Percentiles rank a stretch among this genome's conserved stretches.
These are phyloP conservation scores for Physcia stellaris DNA, from an alignment of 495 filamentous ascomycete species.

Conservation along the genomic window DNA sequence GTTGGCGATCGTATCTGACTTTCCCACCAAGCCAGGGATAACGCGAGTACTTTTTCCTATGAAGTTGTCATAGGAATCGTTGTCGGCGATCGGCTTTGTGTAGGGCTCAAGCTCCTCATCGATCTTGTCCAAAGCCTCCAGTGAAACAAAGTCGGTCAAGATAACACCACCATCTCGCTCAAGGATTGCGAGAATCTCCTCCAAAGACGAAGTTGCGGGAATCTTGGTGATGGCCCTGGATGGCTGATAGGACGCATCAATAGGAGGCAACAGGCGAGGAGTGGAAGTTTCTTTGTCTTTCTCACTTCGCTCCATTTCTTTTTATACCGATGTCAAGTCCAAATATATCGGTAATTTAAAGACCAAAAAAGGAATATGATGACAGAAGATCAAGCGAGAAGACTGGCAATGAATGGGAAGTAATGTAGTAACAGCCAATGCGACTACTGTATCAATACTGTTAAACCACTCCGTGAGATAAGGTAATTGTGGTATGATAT, in stretches of 20 bases:
- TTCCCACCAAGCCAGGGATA: conserved; percentile 20
- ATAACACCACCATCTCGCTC: conserved; percentile 23
- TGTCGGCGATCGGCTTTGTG: background rate
- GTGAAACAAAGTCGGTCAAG: conserved; percentile 14
- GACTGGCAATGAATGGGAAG: no score
- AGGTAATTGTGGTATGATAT: no score
- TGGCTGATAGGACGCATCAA: conserved; percentile 9
- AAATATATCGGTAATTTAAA: no score
- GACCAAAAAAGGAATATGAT: no score
- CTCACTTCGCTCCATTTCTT: no score
- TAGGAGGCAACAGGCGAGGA: background rate
- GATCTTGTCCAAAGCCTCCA: conserved; percentile 10
- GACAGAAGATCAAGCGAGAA: no score
- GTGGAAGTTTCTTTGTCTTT: no score
- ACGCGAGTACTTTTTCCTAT: conserved; percentile 13
- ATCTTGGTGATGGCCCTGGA: conserved; percentile 3
- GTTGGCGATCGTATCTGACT: conserved; percentile 18
- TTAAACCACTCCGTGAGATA: no score
- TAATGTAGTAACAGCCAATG: no score
- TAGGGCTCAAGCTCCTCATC: conserved; percentile 10
- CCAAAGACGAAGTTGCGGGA: conserved; percentile 14
- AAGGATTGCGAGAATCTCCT: conserved; percentile 20
- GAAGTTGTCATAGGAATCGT: conserved; percentile 1
- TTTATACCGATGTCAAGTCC: background rate
- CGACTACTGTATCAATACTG: no score